phyloP scores from a whole-genome alignment of 2,329 filamentous ascomycete genomes.

The Grosmannia clavigera region DNA sequence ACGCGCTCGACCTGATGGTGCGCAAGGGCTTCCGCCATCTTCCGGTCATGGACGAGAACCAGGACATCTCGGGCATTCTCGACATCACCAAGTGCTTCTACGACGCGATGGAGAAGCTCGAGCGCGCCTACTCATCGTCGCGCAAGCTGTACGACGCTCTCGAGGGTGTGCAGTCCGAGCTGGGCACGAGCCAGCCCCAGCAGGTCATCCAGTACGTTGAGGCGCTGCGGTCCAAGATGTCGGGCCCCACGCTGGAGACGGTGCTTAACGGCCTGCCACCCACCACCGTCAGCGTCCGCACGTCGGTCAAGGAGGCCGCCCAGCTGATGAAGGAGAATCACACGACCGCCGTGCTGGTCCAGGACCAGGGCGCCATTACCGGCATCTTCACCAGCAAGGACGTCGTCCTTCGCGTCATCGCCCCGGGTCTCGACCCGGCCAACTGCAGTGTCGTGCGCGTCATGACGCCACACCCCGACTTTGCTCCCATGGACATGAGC shows the following conservation, averaged over 20 bases:
- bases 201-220: constrained; percentile 99
- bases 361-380: constrained; percentile 93
- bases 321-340: constrained; percentile 98
- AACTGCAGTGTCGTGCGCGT: constrained; percentile 97
- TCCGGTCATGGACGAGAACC: constrained; percentile 99
- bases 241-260: constrained; percentile 87
- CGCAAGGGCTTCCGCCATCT: constrained; percentile 94
- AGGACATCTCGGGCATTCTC: constrained; percentile 94
- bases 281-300: constrained; percentile 88
- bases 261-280: constrained; percentile 87
- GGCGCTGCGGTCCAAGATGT: constrained; percentile 91
- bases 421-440: constrained; percentile 81
- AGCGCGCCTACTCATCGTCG: constrained; percentile 95
- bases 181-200: constrained; percentile 90
- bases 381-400: constrained; percentile 99
- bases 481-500: constrained; percentile 97
- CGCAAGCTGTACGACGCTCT: constrained; percentile 94
- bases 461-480: constrained; percentile 98
- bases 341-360: constrained; percentile 89
- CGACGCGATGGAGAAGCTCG: constrained; percentile 98
- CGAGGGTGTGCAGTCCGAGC: constrained; percentile 93
- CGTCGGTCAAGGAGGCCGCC: constrained; percentile 91
- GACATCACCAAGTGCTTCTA: constrained; percentile 99
- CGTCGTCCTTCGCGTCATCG: constrained; percentile 94
- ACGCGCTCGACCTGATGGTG: constrained; percentile 96